phyloP scores from a whole-genome alignment of 2,329 filamentous ascomycete genomes.

The Ophiostoma australiae region DNA sequence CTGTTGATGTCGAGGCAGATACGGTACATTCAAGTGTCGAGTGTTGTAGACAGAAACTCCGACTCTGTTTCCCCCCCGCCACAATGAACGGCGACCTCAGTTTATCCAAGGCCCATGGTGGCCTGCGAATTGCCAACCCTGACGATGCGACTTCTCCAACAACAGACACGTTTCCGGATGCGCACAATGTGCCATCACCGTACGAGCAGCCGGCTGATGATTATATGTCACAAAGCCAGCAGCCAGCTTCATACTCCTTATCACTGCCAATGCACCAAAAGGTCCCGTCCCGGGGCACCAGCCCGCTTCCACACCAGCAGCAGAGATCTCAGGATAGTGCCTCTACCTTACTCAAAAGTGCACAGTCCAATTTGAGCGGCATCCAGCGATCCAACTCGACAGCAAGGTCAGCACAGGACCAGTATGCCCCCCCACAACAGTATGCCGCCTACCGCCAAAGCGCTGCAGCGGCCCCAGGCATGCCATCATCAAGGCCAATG shows the following conservation, averaged over 20 bases:
- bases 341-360: conserved; percentile 30
- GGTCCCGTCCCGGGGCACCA: conserved; percentile 23
- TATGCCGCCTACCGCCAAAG: conserved; percentile 26
- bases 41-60: neutral
- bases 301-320: conserved; percentile 18
- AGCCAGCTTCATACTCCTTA: conserved; percentile 3
- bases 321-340: conserved; percentile 22
- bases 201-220: conserved; percentile 18
- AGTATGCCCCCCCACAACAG: conserved; percentile 23
- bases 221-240: conserved; percentile 15
- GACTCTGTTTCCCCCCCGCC: conserved; percentile 12
- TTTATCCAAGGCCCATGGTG: conserved; percentile 86
- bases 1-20: conserved; percentile 15
- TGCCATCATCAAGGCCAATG: conserved; percentile 32
- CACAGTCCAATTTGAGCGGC: conserved; percentile 31
- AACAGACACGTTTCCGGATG: conserved; percentile 14
- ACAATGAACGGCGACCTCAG: conserved; percentile 89
- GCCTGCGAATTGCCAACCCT: conserved; percentile 93
- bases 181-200: conserved; percentile 9
- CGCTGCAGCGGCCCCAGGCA: neutral
- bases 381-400: conserved; percentile 27
- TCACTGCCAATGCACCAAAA: conserved; percentile 20
- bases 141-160: conserved; percentile 51
- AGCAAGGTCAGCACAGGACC: conserved; percentile 21
- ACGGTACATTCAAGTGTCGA: neutral